A percentile compares a stretch with the other conserved stretches of the same genome.
phyloP scores from a whole-genome alignment of 2,329 filamentous ascomycete genomes.

The Hypomyces perniciosus region DNA sequence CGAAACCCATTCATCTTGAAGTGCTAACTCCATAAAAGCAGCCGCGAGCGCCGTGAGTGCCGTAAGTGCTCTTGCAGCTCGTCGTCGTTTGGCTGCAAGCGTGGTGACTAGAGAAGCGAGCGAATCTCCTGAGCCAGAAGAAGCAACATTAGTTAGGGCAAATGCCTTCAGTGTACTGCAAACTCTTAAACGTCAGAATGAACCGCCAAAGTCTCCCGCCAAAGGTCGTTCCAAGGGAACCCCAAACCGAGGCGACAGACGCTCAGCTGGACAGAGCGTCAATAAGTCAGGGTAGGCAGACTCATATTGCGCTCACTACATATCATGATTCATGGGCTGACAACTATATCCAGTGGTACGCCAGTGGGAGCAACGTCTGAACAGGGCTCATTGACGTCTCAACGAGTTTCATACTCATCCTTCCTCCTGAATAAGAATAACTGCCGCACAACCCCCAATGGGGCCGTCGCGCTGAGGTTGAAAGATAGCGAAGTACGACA shows the following conservation, averaged over 20 bases:
- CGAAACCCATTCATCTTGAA: background rate
- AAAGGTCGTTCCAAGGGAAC: conserved; percentile 7
- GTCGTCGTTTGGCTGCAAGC: conserved; percentile 22
- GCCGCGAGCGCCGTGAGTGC: conserved; percentile 33
- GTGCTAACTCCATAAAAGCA: conserved; percentile 7
- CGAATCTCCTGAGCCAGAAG: conserved; percentile 16
- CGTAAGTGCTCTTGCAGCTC: conserved; percentile 33
- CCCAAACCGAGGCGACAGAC: background rate
- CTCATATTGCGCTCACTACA: no score
- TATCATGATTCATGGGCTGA: no score
- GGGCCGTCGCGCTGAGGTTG: conserved; percentile 37
- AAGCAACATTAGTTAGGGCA: conserved; percentile 15
- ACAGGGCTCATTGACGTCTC: conserved; percentile 7
- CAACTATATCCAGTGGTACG: background rate
- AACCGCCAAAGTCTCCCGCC: conserved; percentile 14
- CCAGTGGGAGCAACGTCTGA: background rate
- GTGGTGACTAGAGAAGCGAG: conserved; percentile 12
- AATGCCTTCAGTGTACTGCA: conserved; percentile 28
- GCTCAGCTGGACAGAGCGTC: background rate
- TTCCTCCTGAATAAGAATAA: conserved; percentile 42
- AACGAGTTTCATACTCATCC: conserved; percentile 35
- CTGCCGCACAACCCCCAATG: conserved; percentile 32
- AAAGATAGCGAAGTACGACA: conserved; percentile 43
- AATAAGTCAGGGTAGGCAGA: conserved; percentile 2
- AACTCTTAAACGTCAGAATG: conserved; percentile 13